Conservation (phyloP, 2,329 filamentous ascomycete genomes). For the Mariannaea elegans region DNA sequence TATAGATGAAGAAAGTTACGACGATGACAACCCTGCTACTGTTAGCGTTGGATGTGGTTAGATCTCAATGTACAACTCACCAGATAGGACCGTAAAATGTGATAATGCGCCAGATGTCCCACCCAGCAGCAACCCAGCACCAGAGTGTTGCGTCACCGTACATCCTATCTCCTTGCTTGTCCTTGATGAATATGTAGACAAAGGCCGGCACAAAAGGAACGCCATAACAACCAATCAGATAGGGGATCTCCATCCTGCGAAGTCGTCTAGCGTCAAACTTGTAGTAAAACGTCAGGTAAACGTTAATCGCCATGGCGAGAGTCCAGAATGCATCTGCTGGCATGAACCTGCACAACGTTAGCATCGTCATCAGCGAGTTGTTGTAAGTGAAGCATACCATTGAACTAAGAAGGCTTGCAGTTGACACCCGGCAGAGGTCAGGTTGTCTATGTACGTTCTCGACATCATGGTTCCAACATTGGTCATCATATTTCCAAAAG, state of each 20-base stretch:
- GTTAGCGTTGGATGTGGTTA: slow-evolving; percentile 4
- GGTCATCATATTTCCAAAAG: slow-evolving; percentile 80
- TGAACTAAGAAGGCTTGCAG: slow-evolving; percentile 84
- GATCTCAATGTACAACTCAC: slow-evolving; percentile 50
- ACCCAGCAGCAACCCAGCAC: slow-evolving; percentile 78
- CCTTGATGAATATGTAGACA: slow-evolving; percentile 71
- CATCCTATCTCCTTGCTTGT: slow-evolving; percentile 60
- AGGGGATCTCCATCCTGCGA: slow-evolving; percentile 74
- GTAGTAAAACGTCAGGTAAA: slow-evolving; percentile 82
- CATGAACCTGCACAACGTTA: slow-evolving; percentile 70
- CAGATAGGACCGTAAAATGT: slow-evolving; percentile 80
- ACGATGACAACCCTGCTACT: slow-evolving; percentile 65
- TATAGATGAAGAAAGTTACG: slow-evolving; percentile 71
- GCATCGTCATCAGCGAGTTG: neutral
- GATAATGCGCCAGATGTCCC: slow-evolving; percentile 77
- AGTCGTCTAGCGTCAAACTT: slow-evolving; percentile 74
- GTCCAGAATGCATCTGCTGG: slow-evolving; percentile 81
- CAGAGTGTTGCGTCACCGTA: slow-evolving; percentile 81
- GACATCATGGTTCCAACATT: slow-evolving; percentile 82
- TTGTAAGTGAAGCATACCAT: slow-evolving; percentile 64
- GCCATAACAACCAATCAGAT: slow-evolving; percentile 76
- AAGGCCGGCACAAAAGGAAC: slow-evolving; percentile 75
- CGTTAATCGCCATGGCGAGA: slow-evolving; percentile 84
- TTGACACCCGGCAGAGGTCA: slow-evolving; percentile 67
- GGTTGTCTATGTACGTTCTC: slow-evolving; percentile 62